phyloP scores from a whole-genome alignment of 495 filamentous ascomycete species.

The Talaromyces trachyspermus region DNA sequence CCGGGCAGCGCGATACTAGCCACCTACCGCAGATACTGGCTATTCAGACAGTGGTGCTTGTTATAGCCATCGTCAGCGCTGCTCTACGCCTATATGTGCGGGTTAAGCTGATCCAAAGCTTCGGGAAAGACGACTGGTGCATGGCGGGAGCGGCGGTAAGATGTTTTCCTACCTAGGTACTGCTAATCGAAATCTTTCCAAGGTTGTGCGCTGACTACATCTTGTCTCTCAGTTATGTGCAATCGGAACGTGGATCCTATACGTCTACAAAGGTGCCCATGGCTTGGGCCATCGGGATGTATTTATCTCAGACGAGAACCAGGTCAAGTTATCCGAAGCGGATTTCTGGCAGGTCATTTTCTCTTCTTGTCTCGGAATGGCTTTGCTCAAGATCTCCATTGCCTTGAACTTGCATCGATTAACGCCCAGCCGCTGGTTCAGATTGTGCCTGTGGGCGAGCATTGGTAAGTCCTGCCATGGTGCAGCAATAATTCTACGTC shows the following conservation, averaged over 20 bases:
- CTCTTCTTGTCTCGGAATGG: neutral
- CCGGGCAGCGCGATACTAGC: neutral
- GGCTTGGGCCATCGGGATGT: neutral
- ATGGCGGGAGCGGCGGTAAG: neutral
- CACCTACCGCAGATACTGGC: neutral
- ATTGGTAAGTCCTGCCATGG: neutral
- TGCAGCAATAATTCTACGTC: neutral
- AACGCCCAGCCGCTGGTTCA: neutral
- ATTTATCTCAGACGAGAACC: neutral
- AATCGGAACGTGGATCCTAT: neutral
- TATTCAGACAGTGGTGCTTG: neutral
- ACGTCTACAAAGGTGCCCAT: neutral
- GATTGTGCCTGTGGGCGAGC: neutral
- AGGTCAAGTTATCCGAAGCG: neutral
- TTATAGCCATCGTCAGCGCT: neutral
- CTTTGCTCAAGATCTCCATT: neutral
- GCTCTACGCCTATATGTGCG: neutral
- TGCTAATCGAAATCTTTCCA: neutral
- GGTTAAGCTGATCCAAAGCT: neutral
- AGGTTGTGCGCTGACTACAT: no score
- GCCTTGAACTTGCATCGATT: neutral
- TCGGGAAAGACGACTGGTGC: neutral
- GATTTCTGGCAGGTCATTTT: neutral
- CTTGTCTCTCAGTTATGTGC: conserved; percentile 1
- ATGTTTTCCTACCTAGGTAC: neutral